A percentile compares a stretch with the other conserved stretches of the same genome.
These are phyloP conservation scores for Penicillium sp. DNA, from an alignment of 2,329 filamentous ascomycete genomes.

Conservation along the genomic window DNA sequence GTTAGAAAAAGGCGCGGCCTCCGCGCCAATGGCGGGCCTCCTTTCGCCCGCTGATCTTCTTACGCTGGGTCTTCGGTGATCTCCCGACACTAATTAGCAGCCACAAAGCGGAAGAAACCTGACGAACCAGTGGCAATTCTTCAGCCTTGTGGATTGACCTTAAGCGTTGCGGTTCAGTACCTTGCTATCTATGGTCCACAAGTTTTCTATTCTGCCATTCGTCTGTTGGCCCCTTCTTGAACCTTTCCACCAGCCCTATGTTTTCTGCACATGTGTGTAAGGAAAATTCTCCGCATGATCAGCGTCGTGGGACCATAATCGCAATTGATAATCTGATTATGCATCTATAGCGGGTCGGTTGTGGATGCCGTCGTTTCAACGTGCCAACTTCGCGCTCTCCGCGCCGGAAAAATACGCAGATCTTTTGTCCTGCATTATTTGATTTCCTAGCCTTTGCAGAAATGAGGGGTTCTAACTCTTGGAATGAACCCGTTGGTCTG, in stretches of 20 bases:
- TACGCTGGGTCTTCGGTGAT: background rate
- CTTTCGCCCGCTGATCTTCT: slow-evolving; percentile 18
- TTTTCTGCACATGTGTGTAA: background rate
- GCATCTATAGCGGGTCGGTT: background rate
- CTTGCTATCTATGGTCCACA: background rate
- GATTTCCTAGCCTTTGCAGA: background rate
- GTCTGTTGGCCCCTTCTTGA: background rate
- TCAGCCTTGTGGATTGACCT: background rate
- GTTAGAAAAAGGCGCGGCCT: background rate
- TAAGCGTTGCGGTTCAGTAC: background rate
- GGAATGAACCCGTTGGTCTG: background rate
- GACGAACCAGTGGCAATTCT: slow-evolving; percentile 15
- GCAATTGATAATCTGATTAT: background rate
- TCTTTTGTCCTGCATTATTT: background rate
- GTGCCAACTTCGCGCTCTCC: background rate
- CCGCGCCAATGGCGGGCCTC: background rate
- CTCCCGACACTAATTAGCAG: background rate
- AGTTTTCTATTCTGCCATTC: background rate
- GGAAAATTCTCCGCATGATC: background rate
- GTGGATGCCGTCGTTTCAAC: background rate
- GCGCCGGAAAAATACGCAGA: background rate
- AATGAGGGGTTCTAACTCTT: background rate
- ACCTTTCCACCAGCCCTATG: background rate
- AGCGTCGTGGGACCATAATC: background rate
- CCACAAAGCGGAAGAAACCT: slow-evolving; percentile 8